A percentile compares a stretch with the other conserved stretches of the same genome.
phyloP scores from a whole-genome alignment of 75 land plant genomes.

The Selaginella moellendorffii region DNA sequence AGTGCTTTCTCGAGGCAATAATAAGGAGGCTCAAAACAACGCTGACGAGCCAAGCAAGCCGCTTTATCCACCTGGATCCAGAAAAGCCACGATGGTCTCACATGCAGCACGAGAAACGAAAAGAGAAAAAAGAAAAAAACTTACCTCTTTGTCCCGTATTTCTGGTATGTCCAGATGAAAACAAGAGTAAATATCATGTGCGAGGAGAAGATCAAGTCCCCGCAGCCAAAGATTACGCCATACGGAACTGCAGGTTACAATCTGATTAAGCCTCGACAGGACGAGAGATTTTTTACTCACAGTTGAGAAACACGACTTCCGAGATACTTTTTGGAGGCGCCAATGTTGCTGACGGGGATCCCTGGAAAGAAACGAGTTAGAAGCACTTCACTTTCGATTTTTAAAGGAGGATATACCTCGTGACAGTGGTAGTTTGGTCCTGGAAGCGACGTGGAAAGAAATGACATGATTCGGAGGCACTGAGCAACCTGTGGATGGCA shows the following conservation, averaged over 20 bases:
- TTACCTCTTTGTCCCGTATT: slow-evolving; percentile 71
- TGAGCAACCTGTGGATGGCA: slow-evolving; percentile 51
- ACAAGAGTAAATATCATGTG: slow-evolving; percentile 96
- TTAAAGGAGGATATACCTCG: slow-evolving; percentile 63
- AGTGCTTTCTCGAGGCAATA: slow-evolving; percentile 87
- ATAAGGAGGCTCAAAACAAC: slow-evolving; percentile 62
- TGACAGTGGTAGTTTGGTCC: slow-evolving; percentile 99
- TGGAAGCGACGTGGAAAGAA: slow-evolving; percentile 87
- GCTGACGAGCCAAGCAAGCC: slow-evolving; percentile 51
- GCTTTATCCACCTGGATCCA: slow-evolving; percentile 73
- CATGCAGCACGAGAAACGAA: too few species aligned
- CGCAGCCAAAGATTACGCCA: slow-evolving; percentile 94
- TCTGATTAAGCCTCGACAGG: neutral
- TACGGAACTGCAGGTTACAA: slow-evolving; percentile 51
- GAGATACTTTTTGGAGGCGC: slow-evolving; percentile 52
- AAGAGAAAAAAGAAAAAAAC: neutral
- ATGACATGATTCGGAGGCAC: slow-evolving; percentile 57
- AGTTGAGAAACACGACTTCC: slow-evolving; percentile 67
- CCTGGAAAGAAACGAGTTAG: slow-evolving; percentile 34
- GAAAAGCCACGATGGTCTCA: too few species aligned
- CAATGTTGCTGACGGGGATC: slow-evolving; percentile 62
- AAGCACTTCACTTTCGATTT: too few species aligned
- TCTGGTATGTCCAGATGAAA: slow-evolving; percentile 67
- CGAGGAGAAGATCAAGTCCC: slow-evolving; percentile 95
- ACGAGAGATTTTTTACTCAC: slow-evolving; percentile 26